Base-by-base conservation (phyloP, 345 rosid genomes). In the Linum tenue region DNA sequence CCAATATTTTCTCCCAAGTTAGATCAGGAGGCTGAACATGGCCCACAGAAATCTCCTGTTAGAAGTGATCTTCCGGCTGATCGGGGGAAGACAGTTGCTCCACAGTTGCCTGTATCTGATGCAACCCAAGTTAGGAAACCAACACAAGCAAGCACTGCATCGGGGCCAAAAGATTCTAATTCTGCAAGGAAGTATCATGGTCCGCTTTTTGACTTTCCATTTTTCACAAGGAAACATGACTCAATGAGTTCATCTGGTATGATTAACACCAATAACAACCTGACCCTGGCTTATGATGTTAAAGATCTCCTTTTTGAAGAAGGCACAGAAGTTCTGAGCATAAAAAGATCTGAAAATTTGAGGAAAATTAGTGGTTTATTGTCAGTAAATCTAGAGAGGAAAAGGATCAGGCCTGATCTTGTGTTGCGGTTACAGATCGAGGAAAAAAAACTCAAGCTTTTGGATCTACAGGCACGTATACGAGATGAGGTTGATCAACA, bases 401-500 rank as follows among this genome's bases (percentile, higher is more conserved):
- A 91, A 79, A 87, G 98, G 81, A 91, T 95, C 73, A 82, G 88
- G 82, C 99, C 99, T 56, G 99, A 95, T 84, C 96, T 95, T 82
- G 95, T 95, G 70, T 74, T 95, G 59, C 89, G 99, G 59, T 78
- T 95, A 77, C 99, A 95, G 78, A 95, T 95, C 71, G 98, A 95
- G 81, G 96, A 91, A 70, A 95, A 86, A 70, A 95, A 91, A 75
- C 96, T 95, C 59, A 77, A 76, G 71, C 90, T 95, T 73, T 62
- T 83, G 42, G 91, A 81, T 75, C 72, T 87, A 65, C 99, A 91
- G 81, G 77, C 96, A 3, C 97, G 90, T 51, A 75, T 95, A 68
- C 84, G 97, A 77, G 96, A 87, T 68, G 94, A 89, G 72, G 95
- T 95, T 66, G 98, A 95, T 76, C 84, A 83, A 67, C 94, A 89